These are phyloP conservation scores for Aspergillus pseudoviridinutans DNA, from an alignment of 2,329 filamentous ascomycete species.

Conservation along the genomic window DNA sequence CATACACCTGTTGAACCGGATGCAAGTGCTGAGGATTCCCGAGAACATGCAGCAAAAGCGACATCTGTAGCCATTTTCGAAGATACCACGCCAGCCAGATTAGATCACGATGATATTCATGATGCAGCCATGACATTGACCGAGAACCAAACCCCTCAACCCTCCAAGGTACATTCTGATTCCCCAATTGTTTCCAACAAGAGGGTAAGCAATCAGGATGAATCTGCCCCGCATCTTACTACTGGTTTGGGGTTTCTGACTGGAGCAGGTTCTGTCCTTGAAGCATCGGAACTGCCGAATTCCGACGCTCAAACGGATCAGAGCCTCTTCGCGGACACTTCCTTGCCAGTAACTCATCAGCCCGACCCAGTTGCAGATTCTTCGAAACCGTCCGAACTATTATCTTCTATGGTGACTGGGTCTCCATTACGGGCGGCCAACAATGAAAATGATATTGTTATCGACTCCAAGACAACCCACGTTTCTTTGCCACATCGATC, in stretches of 20 bases:
- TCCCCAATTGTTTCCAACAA: not conserved
- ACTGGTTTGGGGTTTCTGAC: conserved; percentile 5
- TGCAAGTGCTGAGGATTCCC: not conserved
- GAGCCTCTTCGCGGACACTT: not conserved
- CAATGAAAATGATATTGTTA: conserved; percentile 23
- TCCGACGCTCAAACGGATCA: not conserved
- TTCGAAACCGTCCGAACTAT: conserved; percentile 9
- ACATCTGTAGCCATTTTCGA: conserved; percentile 25
- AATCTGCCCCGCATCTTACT: conserved; percentile 8
- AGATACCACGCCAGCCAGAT: conserved; percentile 13
- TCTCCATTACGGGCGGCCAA: conserved; percentile 4
- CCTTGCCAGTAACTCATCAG: not conserved
- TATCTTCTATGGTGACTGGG: not conserved
- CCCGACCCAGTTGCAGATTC: conserved; percentile 1
- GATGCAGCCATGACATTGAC: not conserved
- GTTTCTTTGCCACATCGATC: conserved; percentile 18
- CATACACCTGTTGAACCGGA: not conserved
- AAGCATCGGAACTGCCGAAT: conserved; percentile 2
- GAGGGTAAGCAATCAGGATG: not conserved
- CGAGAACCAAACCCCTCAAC: not conserved
- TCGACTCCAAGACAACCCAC: conserved; percentile 12
- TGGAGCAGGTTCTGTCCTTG: conserved; percentile 7
- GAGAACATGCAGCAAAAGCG: conserved; percentile 6
- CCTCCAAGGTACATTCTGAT: not conserved
- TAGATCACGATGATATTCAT: conserved; percentile 2